These are phyloP conservation scores for Chrysanthemum makinoi DNA, from an alignment of 129 eudicot genomes.

Conservation along the genomic window DNA sequence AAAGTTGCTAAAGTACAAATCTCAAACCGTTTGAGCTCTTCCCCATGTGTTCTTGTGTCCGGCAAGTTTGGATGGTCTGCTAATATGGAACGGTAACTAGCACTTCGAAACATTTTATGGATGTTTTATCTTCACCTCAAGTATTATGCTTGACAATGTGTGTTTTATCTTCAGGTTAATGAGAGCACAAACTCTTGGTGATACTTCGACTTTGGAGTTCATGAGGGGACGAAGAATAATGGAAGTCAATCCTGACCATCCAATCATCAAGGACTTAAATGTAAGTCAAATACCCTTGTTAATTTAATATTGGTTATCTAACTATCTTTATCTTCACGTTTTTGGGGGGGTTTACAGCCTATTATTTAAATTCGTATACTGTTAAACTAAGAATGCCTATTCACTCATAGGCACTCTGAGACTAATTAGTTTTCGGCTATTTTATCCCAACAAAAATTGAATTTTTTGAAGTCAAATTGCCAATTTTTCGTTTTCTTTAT, in stretches of 20 bases:
- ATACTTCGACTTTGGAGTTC: slow-evolving; percentile 80
- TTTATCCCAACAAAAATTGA: too few species aligned
- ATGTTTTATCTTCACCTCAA: background rate
- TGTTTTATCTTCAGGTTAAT: slow-evolving; percentile 52
- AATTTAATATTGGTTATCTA: background rate
- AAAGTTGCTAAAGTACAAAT: slow-evolving; percentile 95
- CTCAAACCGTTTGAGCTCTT: slow-evolving; percentile 88
- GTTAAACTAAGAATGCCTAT: too few species aligned
- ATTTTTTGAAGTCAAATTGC: too few species aligned
- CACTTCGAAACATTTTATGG: background rate
- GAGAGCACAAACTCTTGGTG: slow-evolving; percentile 95
- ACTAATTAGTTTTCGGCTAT: too few species aligned
- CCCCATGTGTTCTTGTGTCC: slow-evolving; percentile 97
- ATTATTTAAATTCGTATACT: too few species aligned
- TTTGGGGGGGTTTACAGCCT: background rate
- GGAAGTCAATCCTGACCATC: slow-evolving; percentile 97
- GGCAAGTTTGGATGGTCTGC: slow-evolving; percentile 99
- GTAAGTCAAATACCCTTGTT: slow-evolving; percentile 31
- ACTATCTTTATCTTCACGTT: background rate
- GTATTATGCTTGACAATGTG: background rate
- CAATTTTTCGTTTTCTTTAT: too few species aligned
- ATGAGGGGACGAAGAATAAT: slow-evolving; percentile 93
- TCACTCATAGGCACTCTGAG: too few species aligned
- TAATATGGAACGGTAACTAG: slow-evolving; percentile 88
- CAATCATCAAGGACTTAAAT: slow-evolving; percentile 82